phyloP scores from a whole-genome alignment of 177 flowering plant species.

The Vitis hybrid region DNA sequence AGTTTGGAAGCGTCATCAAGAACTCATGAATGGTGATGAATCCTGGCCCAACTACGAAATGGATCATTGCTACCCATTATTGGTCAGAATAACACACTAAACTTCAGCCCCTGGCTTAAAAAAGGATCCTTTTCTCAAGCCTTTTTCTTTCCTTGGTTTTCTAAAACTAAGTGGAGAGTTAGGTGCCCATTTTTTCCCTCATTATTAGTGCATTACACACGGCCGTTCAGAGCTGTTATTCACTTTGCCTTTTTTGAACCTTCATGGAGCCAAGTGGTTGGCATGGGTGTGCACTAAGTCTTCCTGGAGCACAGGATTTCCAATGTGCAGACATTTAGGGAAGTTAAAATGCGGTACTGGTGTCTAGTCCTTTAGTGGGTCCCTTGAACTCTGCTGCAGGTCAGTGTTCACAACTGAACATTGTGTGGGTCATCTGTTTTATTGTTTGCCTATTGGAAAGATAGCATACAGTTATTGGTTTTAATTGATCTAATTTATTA shows the following conservation, averaged over 20 bases:
- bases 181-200: background rate
- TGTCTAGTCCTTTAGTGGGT: slow-evolving; percentile 3
- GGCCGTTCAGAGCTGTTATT: too few species aligned
- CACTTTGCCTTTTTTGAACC: too few species aligned
- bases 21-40: slow-evolving; percentile 42
- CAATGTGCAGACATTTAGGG: background rate
- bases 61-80: slow-evolving; percentile 84
- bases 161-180: background rate
- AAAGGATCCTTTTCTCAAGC: too few species aligned
- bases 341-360: background rate
- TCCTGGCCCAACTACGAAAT: slow-evolving; percentile 79
- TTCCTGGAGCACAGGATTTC: too few species aligned
- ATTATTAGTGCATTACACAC: background rate
- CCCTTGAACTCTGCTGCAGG: background rate
- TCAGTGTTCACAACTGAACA: slow-evolving; percentile 7
- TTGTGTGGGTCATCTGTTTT: slow-evolving; percentile 5
- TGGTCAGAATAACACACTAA: slow-evolving; percentile 66
- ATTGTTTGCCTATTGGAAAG: slow-evolving; percentile 10
- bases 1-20: slow-evolving; percentile 71
- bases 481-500: slow-evolving; percentile 12
- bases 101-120: background rate
- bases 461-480: slow-evolving; percentile 1
- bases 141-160: too few species aligned
- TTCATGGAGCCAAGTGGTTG: too few species aligned
- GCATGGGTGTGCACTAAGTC: too few species aligned